Base-by-base conservation (phyloP, 352 stramenopile species). In the Phytophthora pisi region DNA sequence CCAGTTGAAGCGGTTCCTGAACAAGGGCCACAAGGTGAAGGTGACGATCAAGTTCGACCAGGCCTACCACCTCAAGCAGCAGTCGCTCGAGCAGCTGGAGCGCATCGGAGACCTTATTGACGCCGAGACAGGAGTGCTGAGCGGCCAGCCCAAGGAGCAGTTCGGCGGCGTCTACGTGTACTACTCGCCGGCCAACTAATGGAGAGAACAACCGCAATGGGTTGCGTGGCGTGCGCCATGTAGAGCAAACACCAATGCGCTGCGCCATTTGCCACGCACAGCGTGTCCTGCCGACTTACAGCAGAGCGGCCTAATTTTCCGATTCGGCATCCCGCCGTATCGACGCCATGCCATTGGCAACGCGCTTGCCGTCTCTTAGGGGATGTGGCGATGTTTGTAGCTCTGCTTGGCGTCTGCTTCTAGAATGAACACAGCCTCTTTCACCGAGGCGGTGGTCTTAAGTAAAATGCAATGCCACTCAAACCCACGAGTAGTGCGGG, bases 11-110 rank as follows among this genome's bases (percentile, higher is more conserved):
- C 75, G 79, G 52, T 92, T 92, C 53, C 64, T 93, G 34, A 56
- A 51, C 60, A 92, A 91, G 64, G 85, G 80, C n/a, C 85, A 93
- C 74, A 91, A 91, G 61, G 85, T 93, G 36, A 91, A 92, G 66
- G 72, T 91, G 16, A 87, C 80, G 16, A 66, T 91, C 70, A 90
- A 89, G 63, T 93, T 89, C 54, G 72, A 64, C 11, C 74, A 80
- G 26, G 74, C 87, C 18, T 86, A 83, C 61, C 79, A 91, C 50
- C 69, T 91, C 23, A 88, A 89, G 63, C 36, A 66, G 28, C 70
- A 75, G 24, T 77, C 79, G 26, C 34, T 86, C 49, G 68, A 79
- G 31, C 78, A 89, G 60, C 50, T 93, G 45, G 53, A 72, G 47
- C 15, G 53, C 24, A 89, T 93, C 52, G 64, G 75, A 55, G 68